Evolutionary conservation across 441 rosid species (phyloP).

Genomic region (Omphalea diandra): DNA sequence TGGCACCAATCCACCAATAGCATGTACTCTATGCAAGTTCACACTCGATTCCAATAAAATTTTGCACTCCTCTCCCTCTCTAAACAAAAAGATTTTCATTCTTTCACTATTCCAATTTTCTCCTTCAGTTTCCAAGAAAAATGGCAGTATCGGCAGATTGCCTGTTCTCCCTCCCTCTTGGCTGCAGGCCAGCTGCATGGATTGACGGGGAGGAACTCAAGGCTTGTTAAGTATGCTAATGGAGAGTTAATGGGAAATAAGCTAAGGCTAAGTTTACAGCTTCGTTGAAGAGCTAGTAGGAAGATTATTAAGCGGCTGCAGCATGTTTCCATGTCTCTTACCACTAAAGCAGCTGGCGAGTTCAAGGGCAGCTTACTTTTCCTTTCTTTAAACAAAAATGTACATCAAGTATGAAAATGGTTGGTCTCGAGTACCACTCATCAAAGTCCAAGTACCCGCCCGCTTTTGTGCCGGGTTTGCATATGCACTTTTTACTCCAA

Average conservation of each 20-base stretch:
- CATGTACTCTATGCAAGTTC: conserved; percentile 36
- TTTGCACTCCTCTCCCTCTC: neutral
- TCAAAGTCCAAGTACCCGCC: too few relatives aligned
- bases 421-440: too few relatives aligned
- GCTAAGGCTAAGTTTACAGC: conserved; percentile 34
- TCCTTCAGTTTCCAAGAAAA: conserved; percentile 21
- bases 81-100: conserved; percentile 12
- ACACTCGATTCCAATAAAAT: neutral
- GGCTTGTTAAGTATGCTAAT: conserved; percentile 44
- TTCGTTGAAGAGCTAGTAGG: conserved; percentile 8
- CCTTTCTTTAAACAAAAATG: neutral
- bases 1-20: conserved; percentile 46
- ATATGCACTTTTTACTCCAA: too few relatives aligned
- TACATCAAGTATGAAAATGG: too few relatives aligned
- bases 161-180: conserved; percentile 53
- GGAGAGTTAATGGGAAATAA: conserved; percentile 82
- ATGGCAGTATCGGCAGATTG: conserved; percentile 62
- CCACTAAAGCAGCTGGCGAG: conserved; percentile 35
- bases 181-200: conserved; percentile 41
- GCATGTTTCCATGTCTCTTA: conserved; percentile 43
- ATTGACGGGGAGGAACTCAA: conserved; percentile 34
- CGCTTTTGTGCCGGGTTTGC: too few relatives aligned
- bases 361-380: conserved; percentile 32
- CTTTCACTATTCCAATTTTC: conserved; percentile 30
- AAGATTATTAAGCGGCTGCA: conserved; percentile 26